Evolutionary conservation across 345 rosid species (phyloP), one percentile per base, ranked within the genome.

Genomic region (Dipteronia dyeriana): DNA sequence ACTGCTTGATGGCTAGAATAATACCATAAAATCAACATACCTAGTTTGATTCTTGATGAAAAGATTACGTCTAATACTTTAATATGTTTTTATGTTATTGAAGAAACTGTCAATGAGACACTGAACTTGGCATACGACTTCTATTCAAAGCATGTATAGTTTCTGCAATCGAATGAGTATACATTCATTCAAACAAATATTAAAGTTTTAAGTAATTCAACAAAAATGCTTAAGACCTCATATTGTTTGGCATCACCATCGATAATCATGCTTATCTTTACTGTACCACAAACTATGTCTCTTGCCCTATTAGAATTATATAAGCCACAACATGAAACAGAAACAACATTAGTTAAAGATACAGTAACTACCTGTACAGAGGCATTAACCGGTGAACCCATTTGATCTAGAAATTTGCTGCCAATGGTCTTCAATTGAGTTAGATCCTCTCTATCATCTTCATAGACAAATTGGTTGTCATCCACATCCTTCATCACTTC

Each of bases 361-460:
- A 71, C 47, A 68, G 38, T 13, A 73, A 47, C 29, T 66, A 85
- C 91, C 88, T 85, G 83, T 64, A 85, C 11, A 49, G 82, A 75
- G 26, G 66, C 66, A 63, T 72, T 71, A 1, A 45, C 70, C 6
- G 81, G 88, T 14, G 78, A 79, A 61, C 82, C 79, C 73, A 79
- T 62, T 59, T 79, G 82, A 73, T 64, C 59, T 49, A 83, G 83
- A 53, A 84, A 84, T 63, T 78, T 74, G 31, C 20, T 82, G 16
- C 76, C 75, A 39, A 82, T 60, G 54, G 59, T 65, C 78, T 78
- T 77, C 85, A 82, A 79, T 53, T 64, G 71, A 53, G 85, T 83
- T 66, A 76, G 64, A 70, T 85, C 87, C 66, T 87, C 88, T 34
- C 74, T 20, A 64, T 38, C 26, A 41, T 74, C 83, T 78, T 70